Percentiles rank a stretch among this genome's conserved stretches.
These are phyloP conservation scores for Dothideomycetes sp. DNA, from an alignment of 2,329 filamentous ascomycete genomes.

Conservation along the genomic window DNA sequence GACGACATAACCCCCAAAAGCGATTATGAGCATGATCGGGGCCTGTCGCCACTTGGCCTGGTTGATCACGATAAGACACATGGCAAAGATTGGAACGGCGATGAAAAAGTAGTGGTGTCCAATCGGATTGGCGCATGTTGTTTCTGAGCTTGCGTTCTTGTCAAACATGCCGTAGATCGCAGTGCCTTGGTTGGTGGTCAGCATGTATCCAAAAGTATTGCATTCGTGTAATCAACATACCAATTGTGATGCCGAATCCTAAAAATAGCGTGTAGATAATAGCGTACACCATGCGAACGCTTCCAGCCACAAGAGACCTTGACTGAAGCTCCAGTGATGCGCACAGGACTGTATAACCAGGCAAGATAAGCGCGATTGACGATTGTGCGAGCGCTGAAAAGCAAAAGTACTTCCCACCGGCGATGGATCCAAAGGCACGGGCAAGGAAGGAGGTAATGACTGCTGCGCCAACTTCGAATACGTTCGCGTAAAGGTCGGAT, in stretches of 20 bases:
- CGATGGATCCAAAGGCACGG: slow-evolving; percentile 38
- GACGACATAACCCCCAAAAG: slow-evolving; percentile 61
- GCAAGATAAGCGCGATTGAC: slow-evolving; percentile 38
- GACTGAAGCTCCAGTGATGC: slow-evolving; percentile 38
- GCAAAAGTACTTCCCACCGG: slow-evolving; percentile 33
- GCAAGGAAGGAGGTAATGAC: slow-evolving; percentile 39
- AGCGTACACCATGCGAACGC: slow-evolving; percentile 42
- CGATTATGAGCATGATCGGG: slow-evolving; percentile 65
- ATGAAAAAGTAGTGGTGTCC: slow-evolving; percentile 49
- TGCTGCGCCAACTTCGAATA: slow-evolving; percentile 39
- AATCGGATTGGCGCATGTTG: slow-evolving; percentile 35
- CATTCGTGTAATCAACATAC: no score
- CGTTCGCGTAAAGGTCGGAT: slow-evolving; percentile 55
- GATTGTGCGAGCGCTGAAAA: slow-evolving; percentile 41
- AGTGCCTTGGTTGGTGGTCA: slow-evolving; percentile 14
- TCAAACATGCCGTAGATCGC: slow-evolving; percentile 39
- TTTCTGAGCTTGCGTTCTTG: slow-evolving; percentile 32
- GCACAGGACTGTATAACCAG: slow-evolving; percentile 40
- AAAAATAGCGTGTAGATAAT: slow-evolving; percentile 43
- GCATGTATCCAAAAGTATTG: no score
- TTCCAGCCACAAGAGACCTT: slow-evolving; percentile 36
- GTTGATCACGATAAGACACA: slow-evolving; percentile 68
- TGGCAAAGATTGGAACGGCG: slow-evolving; percentile 62
- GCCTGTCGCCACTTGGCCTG: slow-evolving; percentile 71
- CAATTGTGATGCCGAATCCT: slow-evolving; percentile 41